phyloP scores from a whole-genome alignment of 2,329 filamentous ascomycete species.

The Exophiala sideris region DNA sequence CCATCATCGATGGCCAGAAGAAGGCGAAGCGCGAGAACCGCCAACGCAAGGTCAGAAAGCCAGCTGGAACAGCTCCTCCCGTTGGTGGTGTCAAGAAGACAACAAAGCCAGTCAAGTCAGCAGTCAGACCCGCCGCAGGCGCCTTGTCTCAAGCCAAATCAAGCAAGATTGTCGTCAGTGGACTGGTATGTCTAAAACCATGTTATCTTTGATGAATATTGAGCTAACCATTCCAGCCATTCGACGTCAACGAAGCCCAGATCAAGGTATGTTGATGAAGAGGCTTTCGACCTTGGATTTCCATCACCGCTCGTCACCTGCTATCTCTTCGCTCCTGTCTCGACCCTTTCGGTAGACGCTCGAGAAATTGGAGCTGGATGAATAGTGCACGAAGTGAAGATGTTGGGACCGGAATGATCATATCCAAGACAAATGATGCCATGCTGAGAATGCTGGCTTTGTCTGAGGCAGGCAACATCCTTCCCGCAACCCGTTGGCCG shows the following conservation, averaged over 20 bases:
- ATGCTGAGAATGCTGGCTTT: constrained; percentile 23
- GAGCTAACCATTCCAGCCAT: constrained; percentile 66
- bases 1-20: constrained; percentile 81
- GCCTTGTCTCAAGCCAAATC: constrained; percentile 62
- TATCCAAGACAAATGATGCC: constrained; percentile 16
- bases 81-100: constrained; percentile 84
- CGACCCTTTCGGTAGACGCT: constrained; percentile 18
- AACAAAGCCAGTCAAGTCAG: constrained; percentile 48
- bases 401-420: constrained; percentile 16
- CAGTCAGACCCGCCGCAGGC: constrained; percentile 56
- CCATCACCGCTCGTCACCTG: constrained; percentile 57
- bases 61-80: constrained; percentile 54
- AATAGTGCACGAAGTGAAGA: constrained; percentile 9
- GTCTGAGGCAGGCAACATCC: constrained; percentile 14
- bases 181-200: constrained; percentile 69
- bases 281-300: constrained; percentile 68
- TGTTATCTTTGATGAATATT: neutral
- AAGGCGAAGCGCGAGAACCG: constrained; percentile 50
- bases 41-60: constrained; percentile 42
- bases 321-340: constrained; percentile 27
- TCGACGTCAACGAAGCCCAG: constrained; percentile 93
- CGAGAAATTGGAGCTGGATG: constrained; percentile 4
- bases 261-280: constrained; percentile 99
- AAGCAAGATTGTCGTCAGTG: constrained; percentile 98
- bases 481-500: constrained; percentile 7